Evolutionary conservation across 2,329 filamentous ascomycete genomes (phyloP), one percentile per base, ranked within the genome.

Genomic region (Exophiala alcalophila): DNA sequence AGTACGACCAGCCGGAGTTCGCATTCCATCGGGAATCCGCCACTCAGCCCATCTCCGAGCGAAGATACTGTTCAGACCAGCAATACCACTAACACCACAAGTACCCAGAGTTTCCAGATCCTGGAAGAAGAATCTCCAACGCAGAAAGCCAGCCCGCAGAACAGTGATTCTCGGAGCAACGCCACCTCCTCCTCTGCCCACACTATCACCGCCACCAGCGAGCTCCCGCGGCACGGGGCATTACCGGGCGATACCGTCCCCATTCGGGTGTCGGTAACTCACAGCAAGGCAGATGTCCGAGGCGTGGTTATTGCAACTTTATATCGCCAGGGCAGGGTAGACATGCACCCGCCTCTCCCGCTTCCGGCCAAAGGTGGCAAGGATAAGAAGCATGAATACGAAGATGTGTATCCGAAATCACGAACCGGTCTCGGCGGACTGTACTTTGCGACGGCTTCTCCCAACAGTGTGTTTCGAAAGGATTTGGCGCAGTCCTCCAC

Each of bases 221-320:
- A 95, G 61, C 71, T 95, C 15, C 70, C 86, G 21, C 86, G 84
- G 60, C 84, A 86, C 9, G 92, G 90, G 12, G 94, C 84, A 60
- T 71, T 97, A 10, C 83, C 89, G 0, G 92, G 92, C 11, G 92
- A 97, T 56, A 78, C 78, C 16, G 73, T 97, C 29, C 81, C 86
- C 0, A 76, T 97, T 40, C 84, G 80, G 57, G 82, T 97, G 38
- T 81, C 77, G 1, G 82, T 98, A 47, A 84, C 88, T 52, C 92
- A 97, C 61, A 91, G 84, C 47, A 94, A 94, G 63, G 78, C 82
- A 44, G 37, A 49, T 41, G 80, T 97, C 59, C 88, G 91, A 68
- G 97, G 89, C 61, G 91, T 92, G 5, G 84, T 97, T 33, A 92
- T 97, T 48, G 80, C 95, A 31, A 97, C 92, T 2, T 71, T 98